These are phyloP conservation scores for Nadsonia fulvescens DNA, from an alignment of 805 yeast genomes.

Conservation along the genomic window DNA sequence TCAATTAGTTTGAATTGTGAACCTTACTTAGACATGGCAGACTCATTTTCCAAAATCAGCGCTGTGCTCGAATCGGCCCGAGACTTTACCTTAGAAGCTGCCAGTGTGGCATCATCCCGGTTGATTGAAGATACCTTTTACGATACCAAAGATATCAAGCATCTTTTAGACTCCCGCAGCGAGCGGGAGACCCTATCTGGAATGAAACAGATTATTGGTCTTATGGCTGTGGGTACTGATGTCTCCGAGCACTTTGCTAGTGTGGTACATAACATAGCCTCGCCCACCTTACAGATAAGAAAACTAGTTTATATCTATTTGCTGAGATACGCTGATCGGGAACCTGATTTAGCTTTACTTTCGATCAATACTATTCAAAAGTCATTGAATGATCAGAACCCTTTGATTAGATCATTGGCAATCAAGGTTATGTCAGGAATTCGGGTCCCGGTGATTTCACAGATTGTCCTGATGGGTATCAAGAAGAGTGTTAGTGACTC, in stretches of 20 bases:
- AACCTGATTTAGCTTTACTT: slow-evolving; percentile 77
- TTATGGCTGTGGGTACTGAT: slow-evolving; percentile 22
- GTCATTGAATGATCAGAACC: slow-evolving; percentile 49
- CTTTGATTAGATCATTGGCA: slow-evolving; percentile 52
- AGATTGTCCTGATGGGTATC: slow-evolving; percentile 58
- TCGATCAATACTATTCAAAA: slow-evolving; percentile 87
- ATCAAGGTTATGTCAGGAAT: slow-evolving; percentile 72
- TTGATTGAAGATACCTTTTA: slow-evolving; percentile 42
- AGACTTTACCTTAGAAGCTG: slow-evolving; percentile 66
- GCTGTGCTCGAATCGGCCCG: slow-evolving; percentile 66
- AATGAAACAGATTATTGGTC: slow-evolving; percentile 30
- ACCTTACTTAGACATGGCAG: no score
- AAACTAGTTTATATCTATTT: slow-evolving; percentile 64
- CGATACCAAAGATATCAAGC: slow-evolving; percentile 47
- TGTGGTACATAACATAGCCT: slow-evolving; percentile 73
- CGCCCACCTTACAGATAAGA: slow-evolving; percentile 43
- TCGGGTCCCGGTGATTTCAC: slow-evolving; percentile 60
- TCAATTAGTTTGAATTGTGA: no score
- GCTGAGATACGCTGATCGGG: slow-evolving; percentile 57
- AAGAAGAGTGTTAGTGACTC: slow-evolving; percentile 51
- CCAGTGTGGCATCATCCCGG: slow-evolving; percentile 55
- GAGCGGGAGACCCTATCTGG: slow-evolving; percentile 49
- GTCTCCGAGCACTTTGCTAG: slow-evolving; percentile 50
- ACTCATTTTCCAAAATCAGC: slow-evolving; percentile 42
- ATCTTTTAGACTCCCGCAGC: slow-evolving; percentile 45